A percentile compares a stretch with the other conserved stretches of the same genome.
These are phyloP conservation scores for Podospora conica DNA, from an alignment of 495 filamentous ascomycete genomes.

Conservation along the genomic window DNA sequence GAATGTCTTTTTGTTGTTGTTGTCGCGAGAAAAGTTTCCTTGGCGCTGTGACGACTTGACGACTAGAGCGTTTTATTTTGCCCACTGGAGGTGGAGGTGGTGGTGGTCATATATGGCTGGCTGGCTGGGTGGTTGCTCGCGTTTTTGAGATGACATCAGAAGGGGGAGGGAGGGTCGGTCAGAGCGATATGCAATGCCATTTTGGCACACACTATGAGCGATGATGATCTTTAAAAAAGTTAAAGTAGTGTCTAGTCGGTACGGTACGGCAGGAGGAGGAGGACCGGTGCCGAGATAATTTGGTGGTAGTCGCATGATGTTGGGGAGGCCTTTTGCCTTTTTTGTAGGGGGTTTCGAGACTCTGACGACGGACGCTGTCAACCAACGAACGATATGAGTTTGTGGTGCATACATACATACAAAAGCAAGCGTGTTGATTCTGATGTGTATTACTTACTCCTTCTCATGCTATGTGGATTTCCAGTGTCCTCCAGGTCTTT, in stretches of 20 bases:
- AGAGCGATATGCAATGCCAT: neutral
- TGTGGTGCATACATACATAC: neutral
- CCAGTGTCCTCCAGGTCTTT: too few species aligned
- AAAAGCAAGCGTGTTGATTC: neutral
- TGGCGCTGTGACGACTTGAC: neutral
- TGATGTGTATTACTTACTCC: neutral
- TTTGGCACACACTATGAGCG: neutral
- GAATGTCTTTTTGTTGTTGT: neutral
- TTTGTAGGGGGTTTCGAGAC: neutral
- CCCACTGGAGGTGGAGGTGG: neutral
- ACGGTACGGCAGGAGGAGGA: neutral
- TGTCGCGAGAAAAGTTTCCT: neutral
- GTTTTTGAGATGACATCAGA: neutral
- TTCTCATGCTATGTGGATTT: too few species aligned
- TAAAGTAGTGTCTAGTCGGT: neutral
- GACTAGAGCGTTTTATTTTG: neutral
- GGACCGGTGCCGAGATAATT: neutral
- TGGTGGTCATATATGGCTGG: neutral
- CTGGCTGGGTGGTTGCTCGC: too few species aligned
- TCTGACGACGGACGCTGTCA: neutral
- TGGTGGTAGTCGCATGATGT: too few species aligned
- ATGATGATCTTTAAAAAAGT: neutral
- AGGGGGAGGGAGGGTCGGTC: too few species aligned
- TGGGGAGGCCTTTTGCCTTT: neutral
- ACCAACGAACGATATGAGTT: neutral